Evolutionary conservation across 2,329 filamentous ascomycete genomes (phyloP).

Genomic region (Aspergillus brasiliensis): DNA sequence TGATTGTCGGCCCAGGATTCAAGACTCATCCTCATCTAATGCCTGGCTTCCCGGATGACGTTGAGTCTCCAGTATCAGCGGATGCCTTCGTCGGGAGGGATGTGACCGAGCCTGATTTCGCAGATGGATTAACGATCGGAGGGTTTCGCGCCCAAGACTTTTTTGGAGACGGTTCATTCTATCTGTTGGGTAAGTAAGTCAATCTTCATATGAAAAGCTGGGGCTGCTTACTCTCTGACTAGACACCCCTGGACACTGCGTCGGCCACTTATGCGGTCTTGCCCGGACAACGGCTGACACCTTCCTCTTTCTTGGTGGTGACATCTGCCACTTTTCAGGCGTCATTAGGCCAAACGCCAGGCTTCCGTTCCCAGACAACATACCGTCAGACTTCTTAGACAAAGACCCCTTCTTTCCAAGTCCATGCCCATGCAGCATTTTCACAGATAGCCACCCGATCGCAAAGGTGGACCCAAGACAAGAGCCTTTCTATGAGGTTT

Average conservation of each 20-base stretch:
- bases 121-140: slow-evolving; percentile 21
- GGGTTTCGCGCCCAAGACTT: slow-evolving; percentile 29
- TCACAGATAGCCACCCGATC: slow-evolving; percentile 4
- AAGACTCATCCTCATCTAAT: slow-evolving; percentile 40
- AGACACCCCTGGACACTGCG: slow-evolving; percentile 27
- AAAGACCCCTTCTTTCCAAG: background rate
- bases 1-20: slow-evolving; percentile 59
- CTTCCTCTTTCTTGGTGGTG: slow-evolving; percentile 31
- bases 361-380: slow-evolving; percentile 27
- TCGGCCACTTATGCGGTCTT: slow-evolving; percentile 30
- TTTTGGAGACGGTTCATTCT: slow-evolving; percentile 34
- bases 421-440: slow-evolving; percentile 9
- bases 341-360: slow-evolving; percentile 32
- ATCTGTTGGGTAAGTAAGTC: slow-evolving; percentile 29
- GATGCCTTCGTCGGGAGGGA: slow-evolving; percentile 28
- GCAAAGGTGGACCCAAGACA: background rate
- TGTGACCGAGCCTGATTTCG: slow-evolving; percentile 11
- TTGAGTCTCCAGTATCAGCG: slow-evolving; percentile 37
- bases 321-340: slow-evolving; percentile 29
- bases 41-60: slow-evolving; percentile 51
- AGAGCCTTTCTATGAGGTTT: slow-evolving; percentile 8
- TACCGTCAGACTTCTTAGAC: background rate
- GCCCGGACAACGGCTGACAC: slow-evolving; percentile 27
- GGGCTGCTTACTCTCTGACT: background rate
- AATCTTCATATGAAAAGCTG: slow-evolving; percentile 21